A percentile compares a stretch with the other conserved stretches of the same genome.
Conservation (phyloP, 441 rosid genomes). For the Theobroma grandiflorum region DNA sequence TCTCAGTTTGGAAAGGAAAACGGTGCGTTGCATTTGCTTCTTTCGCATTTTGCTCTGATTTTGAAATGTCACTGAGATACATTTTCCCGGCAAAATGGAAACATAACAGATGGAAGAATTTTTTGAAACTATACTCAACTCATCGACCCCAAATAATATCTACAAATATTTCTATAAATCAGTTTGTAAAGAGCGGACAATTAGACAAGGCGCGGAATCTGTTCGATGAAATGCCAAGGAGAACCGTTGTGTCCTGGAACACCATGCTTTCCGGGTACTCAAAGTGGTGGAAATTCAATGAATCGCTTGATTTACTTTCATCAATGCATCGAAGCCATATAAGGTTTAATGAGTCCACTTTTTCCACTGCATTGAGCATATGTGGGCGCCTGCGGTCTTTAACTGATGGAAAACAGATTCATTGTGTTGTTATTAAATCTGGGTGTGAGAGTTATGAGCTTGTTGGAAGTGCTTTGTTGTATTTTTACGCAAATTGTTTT, state of each 20-base stretch:
- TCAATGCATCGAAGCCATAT: constrained; percentile 41
- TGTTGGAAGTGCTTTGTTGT: constrained; percentile 53
- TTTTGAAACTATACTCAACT: constrained; percentile 16
- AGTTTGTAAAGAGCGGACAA: constrained; percentile 38
- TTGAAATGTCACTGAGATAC: not conserved
- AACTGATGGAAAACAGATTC: constrained; percentile 44
- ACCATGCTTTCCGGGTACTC: constrained; percentile 54
- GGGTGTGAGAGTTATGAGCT: constrained; percentile 48
- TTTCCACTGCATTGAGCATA: constrained; percentile 48
- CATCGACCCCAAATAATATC: not conserved
- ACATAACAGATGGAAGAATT: not conserved
- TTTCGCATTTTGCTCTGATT: not conserved
- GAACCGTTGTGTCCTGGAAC: constrained; percentile 52
- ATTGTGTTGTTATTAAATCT: constrained; percentile 33
- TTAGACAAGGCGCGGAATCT: constrained; percentile 39
- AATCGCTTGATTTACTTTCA: constrained; percentile 22
- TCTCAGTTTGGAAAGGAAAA: not conserved
- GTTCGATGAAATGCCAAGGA: constrained; percentile 43
- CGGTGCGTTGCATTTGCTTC: not conserved
- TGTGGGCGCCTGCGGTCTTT: constrained; percentile 45
- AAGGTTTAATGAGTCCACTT: constrained; percentile 48
- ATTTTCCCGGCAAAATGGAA: constrained; percentile 8
- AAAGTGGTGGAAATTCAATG: constrained; percentile 39
- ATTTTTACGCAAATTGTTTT: constrained; percentile 49
- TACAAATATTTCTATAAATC: not conserved